Evolutionary conservation across 352 stramenopile species (phyloP), one percentile per base, ranked within the genome.

Genomic region (Blastocystis sp.): DNA sequence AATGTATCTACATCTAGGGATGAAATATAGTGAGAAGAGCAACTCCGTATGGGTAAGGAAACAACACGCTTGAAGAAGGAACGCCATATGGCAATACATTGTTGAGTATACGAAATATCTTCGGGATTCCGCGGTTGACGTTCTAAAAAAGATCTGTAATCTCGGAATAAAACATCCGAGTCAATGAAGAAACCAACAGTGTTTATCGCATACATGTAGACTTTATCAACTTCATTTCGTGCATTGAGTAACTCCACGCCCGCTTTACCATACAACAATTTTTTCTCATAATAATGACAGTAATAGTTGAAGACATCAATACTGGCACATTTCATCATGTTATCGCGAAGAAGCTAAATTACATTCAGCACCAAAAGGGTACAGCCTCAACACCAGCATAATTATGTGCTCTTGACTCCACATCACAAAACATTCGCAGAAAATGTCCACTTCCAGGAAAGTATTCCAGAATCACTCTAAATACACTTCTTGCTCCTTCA

Each of bases 221-320:
- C 15, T 1, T 9, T 13, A 15, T 84, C 73, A 7, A 84, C 53
- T 24, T 84, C 51, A 0, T 15, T 19, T 11, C 33, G 56, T 17
- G 53, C 48, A 22, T 27, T 15, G 13, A 68, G 0, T 24, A 68
- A 57, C 30, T 51, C 53, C 2, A 37, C 0, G 2, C 53, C 53
- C 0, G 51, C 19, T 15, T 68, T 66, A 6, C 59, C 30, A n/a
- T 66, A 53, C 7, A 42, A 44, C 17, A 48, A 42, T 27, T 84
- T 84, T 3, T 53, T 66, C 1, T 84, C 73, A 57, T 84, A 84
- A 40, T 51, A 84, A 22, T 66, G 51, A 57, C 73, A 84, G 27
- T 66, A 84, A 44, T 84, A 84, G n/a, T 48, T 22, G 24, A 69
- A 84, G 7, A 84, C 68, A 57, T 84, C 73, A 15, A 84, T 57